A percentile compares a stretch with the other conserved stretches of the same genome.
Evolutionary conservation across 805 yeast species (phyloP).

Genomic region (Metschnikowia reukaufii): DNA sequence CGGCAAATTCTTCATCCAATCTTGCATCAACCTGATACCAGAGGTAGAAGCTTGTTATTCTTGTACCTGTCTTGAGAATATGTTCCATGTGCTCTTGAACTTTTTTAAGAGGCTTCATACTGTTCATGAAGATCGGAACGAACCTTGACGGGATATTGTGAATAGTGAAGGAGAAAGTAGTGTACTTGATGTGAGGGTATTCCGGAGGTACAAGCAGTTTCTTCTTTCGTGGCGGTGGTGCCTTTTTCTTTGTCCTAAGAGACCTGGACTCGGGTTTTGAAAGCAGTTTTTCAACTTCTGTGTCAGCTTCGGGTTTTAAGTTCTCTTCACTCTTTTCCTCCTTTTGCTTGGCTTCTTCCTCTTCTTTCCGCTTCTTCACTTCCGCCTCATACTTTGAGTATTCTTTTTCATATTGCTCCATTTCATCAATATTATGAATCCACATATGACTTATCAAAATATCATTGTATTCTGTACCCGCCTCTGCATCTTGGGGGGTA

Average conservation of each 20-base stretch:
- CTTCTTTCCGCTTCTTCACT: slow-evolving; percentile 29
- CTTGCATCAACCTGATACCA: slow-evolving; percentile 86
- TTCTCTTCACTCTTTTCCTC: slow-evolving; percentile 22
- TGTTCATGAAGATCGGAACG: slow-evolving; percentile 62
- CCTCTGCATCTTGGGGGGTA: slow-evolving; percentile 24
- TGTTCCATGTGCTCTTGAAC: slow-evolving; percentile 63
- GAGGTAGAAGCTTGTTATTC: slow-evolving; percentile 60
- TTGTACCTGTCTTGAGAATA: slow-evolving; percentile 57
- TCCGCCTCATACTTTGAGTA: slow-evolving; percentile 30
- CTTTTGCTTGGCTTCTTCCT: slow-evolving; percentile 22
- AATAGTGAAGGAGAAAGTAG: slow-evolving; percentile 67
- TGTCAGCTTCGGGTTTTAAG: slow-evolving; percentile 4
- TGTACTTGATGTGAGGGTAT: slow-evolving; percentile 48
- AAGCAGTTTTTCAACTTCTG: slow-evolving; percentile 14
- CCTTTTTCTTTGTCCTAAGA: slow-evolving; percentile 17
- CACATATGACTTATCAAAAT: slow-evolving; percentile 49
- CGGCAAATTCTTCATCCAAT: slow-evolving; percentile 66
- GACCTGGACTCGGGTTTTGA: slow-evolving; percentile 12
- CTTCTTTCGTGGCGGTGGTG: slow-evolving; percentile 17
- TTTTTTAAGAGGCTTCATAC: slow-evolving; percentile 57
- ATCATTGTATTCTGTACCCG: slow-evolving; percentile 30
- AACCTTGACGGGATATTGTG: slow-evolving; percentile 65
- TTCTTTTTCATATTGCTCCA: slow-evolving; percentile 45
- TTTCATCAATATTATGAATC: slow-evolving; percentile 51
- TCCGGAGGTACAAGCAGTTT: slow-evolving; percentile 27